phyloP scores from a whole-genome alignment of 768 basidiomycete genomes.

The Boletus edulis region DNA sequence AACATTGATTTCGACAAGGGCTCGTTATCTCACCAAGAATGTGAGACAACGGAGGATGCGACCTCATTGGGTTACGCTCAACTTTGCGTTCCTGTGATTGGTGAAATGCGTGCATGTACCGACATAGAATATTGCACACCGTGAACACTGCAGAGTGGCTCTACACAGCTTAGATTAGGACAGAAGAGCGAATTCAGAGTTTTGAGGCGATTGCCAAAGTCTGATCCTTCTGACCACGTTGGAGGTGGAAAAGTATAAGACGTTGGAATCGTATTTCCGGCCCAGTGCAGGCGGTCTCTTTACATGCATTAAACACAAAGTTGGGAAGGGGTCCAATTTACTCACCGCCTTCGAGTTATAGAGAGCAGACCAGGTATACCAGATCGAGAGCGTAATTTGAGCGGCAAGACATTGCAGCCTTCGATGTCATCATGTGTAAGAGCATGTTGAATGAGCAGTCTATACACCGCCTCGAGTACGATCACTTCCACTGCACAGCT shows the following conservation, averaged over 20 bases:
- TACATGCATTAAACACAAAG: conserved; percentile 3
- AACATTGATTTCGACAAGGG: conserved; percentile 30
- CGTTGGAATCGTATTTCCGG: conserved; percentile 22
- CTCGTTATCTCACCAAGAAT: conserved; percentile 3
- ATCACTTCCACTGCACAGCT: conserved; percentile 46
- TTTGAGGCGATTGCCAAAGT: conserved; percentile 31
- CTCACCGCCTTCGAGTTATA: conserved; percentile 20
- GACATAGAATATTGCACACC: conserved; percentile 29
- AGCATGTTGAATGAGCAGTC: conserved; percentile 37
- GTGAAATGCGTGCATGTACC: conserved; percentile 12
- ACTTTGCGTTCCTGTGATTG: conserved; percentile 19
- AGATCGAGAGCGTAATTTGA: conserved; percentile 29
- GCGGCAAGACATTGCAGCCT: conserved; percentile 44
- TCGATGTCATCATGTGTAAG: conserved; percentile 49
- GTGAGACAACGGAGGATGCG: background rate
- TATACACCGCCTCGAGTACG: conserved; percentile 44
- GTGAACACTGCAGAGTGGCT: conserved; percentile 50
- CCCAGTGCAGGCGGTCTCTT: conserved; percentile 34
- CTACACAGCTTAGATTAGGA: conserved; percentile 48
- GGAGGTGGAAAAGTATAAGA: conserved; percentile 11
- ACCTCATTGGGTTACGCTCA: conserved; percentile 18
- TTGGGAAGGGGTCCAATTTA: conserved; percentile 19
- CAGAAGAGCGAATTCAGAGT: conserved; percentile 47
- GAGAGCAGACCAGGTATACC: conserved; percentile 29
- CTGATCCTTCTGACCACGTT: conserved; percentile 6